Conservation (phyloP, 2,329 filamentous ascomycete species). For the Clathrospora elynae region DNA sequence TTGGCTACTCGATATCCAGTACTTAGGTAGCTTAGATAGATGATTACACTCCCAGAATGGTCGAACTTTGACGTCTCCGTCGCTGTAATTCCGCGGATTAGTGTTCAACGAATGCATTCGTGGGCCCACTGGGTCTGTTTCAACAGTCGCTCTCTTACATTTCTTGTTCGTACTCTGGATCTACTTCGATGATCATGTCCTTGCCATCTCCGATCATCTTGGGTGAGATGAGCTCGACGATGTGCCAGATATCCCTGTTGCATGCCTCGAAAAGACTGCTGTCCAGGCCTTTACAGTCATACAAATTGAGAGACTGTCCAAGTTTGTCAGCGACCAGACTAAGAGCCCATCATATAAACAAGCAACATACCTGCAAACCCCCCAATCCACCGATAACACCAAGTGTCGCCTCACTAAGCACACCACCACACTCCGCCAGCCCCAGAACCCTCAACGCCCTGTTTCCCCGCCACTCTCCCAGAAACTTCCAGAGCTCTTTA, state of each 20-base stretch:
- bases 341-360: not conserved
- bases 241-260: slow-evolving; percentile 35
- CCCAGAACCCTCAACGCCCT: slow-evolving; percentile 22
- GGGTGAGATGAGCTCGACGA: slow-evolving; percentile 33
- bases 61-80: slow-evolving; percentile 4
- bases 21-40: slow-evolving; percentile 2
- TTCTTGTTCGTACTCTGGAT: slow-evolving; percentile 31
- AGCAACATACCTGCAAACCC: slow-evolving; percentile 29
- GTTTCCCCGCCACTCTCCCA: slow-evolving; percentile 29
- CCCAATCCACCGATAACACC: slow-evolving; percentile 22
- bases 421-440: slow-evolving; percentile 29
- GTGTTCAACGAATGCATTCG: not conserved
- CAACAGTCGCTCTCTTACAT: not conserved
- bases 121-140: not conserved
- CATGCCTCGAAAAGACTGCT: slow-evolving; percentile 24
- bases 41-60: not conserved
- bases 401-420: slow-evolving; percentile 26
- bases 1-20: not conserved
- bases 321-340: slow-evolving; percentile 3
- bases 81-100: slow-evolving; percentile 1
- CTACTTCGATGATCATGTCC: slow-evolving; percentile 38
- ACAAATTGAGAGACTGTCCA: slow-evolving; percentile 33
- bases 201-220: slow-evolving; percentile 4
- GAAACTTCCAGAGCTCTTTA: slow-evolving; percentile 24
- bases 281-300: slow-evolving; percentile 34